Evolutionary conservation across 2,329 filamentous ascomycete genomes (phyloP), one percentile per base, ranked within the genome.

Genomic region (Colletotrichum tropicale): DNA sequence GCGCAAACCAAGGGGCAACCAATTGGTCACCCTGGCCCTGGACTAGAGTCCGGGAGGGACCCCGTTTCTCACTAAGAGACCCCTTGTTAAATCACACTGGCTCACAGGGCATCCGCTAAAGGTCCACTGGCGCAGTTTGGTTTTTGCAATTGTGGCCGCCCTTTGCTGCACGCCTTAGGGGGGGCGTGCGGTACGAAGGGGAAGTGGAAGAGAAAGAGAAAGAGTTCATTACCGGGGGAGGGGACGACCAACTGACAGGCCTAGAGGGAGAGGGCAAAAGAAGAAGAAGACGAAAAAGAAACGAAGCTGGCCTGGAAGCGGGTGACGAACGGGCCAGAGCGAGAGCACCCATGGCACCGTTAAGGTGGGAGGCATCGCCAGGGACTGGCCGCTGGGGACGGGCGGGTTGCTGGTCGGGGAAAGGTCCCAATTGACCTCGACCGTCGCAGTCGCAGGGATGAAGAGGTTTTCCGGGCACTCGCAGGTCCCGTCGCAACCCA

Each of bases 51-150:
- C 56, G 43, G 73, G 66, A 74, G 58, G 24, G 66, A 74, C 66
- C 24, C 43, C 66, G 26, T 56, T 38, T 43, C 18, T 61, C 32
- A 68, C 73, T 68, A 72, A 64, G 30, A 32, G 18, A 26, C 60
- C 70, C 69, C 64, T 43, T 75, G 56, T 18, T 56, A 58, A 70
- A 68, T 58, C 56, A 72, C 64, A 43, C 64, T 73, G 56, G 30
- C 64, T 68, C n/a, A 12, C 56, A 73, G 64, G 73, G 34, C 70
- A 68, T 24, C 69, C 69, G 43, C 64, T 60, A 58, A 52, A 75
- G 73, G 64, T 26, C 56, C 73, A 72, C 38, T 36, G 69, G 26
- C 32, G 56, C 55, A 64, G 16, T 73, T 69, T 52, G 10, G 26
- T 73, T 58, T 66, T 66, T 34, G 58, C 48, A 30, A 48, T 34